Evolutionary conservation across 371 early-diverging fungal species (phyloP), one percentile per base, ranked within the genome.

Genomic region (Apophysomyces trapeziformis): DNA sequence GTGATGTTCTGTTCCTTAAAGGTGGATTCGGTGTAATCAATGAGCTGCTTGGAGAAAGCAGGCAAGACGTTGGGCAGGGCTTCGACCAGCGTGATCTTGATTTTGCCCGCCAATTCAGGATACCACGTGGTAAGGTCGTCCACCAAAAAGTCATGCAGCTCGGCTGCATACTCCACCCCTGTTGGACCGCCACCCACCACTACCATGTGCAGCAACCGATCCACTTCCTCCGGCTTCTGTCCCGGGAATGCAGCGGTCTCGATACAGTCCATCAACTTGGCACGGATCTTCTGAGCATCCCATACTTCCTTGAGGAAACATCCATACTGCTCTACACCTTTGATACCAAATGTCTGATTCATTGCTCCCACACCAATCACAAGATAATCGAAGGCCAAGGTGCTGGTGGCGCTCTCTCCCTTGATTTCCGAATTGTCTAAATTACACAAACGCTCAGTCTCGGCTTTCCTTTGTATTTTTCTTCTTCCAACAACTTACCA

Each of bases 101-200:
- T 76, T 75, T 92, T 92, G 21, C 90, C 91, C 35, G 92, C 92
- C 64, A 92, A 70, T 46, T 87, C 82, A 18, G 95, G 96, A 78
- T 94, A 95, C 95, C 95, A 95, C 11, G 81, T 73, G 32, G 82
- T 74, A 68, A 96, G 72, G 71, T 96, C 96, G 60, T 95, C 95
- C 56, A 85, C 75, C 68, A 97, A 71, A 69, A 96, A 95, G 81
- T 97, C 98, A 71, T 95, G 90, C 38, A 97, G 84, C 82, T 96
- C 98, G 12, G 93, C 96, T 5, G 96, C 96, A 68, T 94, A 96
- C 73, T 97, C 98, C 38, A 96, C 91, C 61, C 98, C 98, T 0
- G 98, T 96, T 7, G 98, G 96, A 7, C 98, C 98, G 50, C 96
- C 98, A 43, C 98, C 98, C 5, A 96, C 96, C n/a, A 97, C 95